Conservation (phyloP, 768 basidiomycete genomes). For the Boletus subcaerulescens region DNA sequence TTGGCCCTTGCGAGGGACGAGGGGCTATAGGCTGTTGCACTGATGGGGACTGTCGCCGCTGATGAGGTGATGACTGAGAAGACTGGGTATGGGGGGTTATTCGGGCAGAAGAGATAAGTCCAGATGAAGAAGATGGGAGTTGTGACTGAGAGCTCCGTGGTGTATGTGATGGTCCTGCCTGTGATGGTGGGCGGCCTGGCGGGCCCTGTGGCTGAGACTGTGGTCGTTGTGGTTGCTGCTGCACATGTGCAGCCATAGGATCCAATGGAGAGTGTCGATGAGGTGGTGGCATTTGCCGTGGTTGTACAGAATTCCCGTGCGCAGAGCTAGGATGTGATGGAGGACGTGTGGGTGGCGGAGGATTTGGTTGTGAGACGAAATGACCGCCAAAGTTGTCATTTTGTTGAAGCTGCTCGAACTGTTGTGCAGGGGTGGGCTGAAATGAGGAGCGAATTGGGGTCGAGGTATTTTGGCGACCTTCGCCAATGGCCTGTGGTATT, state of each 20-base stretch:
- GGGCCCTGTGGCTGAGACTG: conserved; percentile 57
- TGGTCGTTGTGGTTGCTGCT: conserved; percentile 46
- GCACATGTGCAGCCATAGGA: conserved; percentile 39
- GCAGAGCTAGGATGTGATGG: conserved; percentile 40
- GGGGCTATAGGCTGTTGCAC: conserved; percentile 38
- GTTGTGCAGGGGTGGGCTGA: conserved; percentile 61
- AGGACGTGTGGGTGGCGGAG: conserved; percentile 40
- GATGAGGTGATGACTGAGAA: conserved; percentile 32
- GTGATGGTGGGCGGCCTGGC: conserved; percentile 50
- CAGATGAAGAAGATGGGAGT: conserved; percentile 32
- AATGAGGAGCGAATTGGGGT: conserved; percentile 40
- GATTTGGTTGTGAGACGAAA: conserved; percentile 39
- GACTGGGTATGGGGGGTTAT: conserved; percentile 36
- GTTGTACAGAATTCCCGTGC: conserved; percentile 30
- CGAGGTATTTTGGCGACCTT: conserved; percentile 38
- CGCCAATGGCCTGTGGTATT: conserved; percentile 41
- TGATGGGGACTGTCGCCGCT: conserved; percentile 32
- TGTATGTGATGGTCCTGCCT: conserved; percentile 45
- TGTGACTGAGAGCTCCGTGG: conserved; percentile 41
- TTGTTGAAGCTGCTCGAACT: conserved; percentile 54
- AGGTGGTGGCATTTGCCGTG: conserved; percentile 34
- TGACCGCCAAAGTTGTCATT: conserved; percentile 31
- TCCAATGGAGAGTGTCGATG: conserved; percentile 50
- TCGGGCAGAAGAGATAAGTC: conserved; percentile 26
- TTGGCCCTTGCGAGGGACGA: conserved; percentile 32